These are phyloP conservation scores for Talaromyces piceae DNA, from an alignment of 2,329 filamentous ascomycete genomes.

Conservation along the genomic window DNA sequence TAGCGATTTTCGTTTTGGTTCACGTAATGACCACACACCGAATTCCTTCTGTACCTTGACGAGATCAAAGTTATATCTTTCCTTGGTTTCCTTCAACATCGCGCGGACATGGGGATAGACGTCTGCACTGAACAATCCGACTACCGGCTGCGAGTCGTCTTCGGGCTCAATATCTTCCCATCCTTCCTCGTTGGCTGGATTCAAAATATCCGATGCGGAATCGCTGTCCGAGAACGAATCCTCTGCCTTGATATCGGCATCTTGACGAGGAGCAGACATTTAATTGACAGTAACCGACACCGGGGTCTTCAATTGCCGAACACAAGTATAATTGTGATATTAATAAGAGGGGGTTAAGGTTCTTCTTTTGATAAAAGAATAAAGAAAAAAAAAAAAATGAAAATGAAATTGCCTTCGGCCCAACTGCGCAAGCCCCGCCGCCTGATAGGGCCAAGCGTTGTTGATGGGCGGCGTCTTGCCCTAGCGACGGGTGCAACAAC, in stretches of 20 bases:
- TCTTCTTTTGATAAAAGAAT: background rate
- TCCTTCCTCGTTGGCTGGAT: constrained; percentile 44
- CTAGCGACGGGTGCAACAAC: constrained; percentile 8
- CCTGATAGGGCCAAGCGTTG: background rate
- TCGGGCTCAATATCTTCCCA: constrained; percentile 58
- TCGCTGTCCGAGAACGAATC: constrained; percentile 16
- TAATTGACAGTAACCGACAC: background rate
- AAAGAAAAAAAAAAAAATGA: constrained; percentile 3
- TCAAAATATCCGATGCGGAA: constrained; percentile 26
- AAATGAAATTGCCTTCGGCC: background rate
- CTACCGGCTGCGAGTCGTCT: constrained; percentile 53
- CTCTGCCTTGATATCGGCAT: constrained; percentile 1
- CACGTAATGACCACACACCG: constrained; percentile 31
- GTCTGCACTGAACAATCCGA: constrained; percentile 61
- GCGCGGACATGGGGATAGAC: constrained; percentile 56
- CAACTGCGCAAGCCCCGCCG: constrained; percentile 2
- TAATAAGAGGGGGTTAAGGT: background rate
- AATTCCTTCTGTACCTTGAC: constrained; percentile 48
- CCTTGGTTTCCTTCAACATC: constrained; percentile 64
- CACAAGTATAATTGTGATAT: background rate
- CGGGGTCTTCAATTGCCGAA: background rate
- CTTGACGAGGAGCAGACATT: constrained; percentile 9
- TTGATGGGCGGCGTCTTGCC: background rate
- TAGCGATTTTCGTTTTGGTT: constrained; percentile 13
- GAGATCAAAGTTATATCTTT: constrained; percentile 61